Base-by-base conservation (phyloP, 331 rosid species). In the Quercus phellos region DNA sequence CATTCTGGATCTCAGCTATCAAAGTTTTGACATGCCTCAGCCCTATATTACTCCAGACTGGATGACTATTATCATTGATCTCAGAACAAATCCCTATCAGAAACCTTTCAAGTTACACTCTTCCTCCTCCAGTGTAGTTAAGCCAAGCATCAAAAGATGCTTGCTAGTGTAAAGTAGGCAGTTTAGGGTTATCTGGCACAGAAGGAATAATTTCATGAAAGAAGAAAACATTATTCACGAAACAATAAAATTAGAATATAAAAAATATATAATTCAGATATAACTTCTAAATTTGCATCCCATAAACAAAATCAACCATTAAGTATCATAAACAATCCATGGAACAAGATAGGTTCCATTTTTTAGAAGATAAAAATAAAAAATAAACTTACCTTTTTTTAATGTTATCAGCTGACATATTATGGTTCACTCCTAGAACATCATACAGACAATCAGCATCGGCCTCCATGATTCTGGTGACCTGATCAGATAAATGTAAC, bases 391-490 rank as follows among this genome's bases (percentile, higher is more conserved):
- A 81, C 93, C 89, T 88, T 89, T 94, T 94, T 91, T 94, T 94
- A 56, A 94, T 78, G 81, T 94, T 92, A 26, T 83, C 95, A 24
- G 69, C 60, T 3, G 97, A 80, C 90, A 91, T 88, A 82, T 87
- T 92, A 53, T 81, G 90, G 86, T 94, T 94, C 58, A 88, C 92
- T 79, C 97, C 97, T 17, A 94, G 77, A 79, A 94, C 79, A 79
- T 92, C 98, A 76, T 92, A 94, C 38, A 94, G 95, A 83, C 84
- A 80, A 78, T 86, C 94, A 60, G 78, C 88, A 61, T 78, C 95
- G 53, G 78, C 86, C 50, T 84, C 95, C 97, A 94, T 90, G 78
- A 94, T 94, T 83, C 98, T 86, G 75, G 97, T 85, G 61, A 94
- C 97, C 97, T 94, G 90, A 74, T 68, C 72, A 79, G 74, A 85